A percentile compares a stretch with the other conserved stretches of the same genome.
Conservation (phyloP, 2,329 filamentous ascomycete species). For the Stemphylium beticola region DNA sequence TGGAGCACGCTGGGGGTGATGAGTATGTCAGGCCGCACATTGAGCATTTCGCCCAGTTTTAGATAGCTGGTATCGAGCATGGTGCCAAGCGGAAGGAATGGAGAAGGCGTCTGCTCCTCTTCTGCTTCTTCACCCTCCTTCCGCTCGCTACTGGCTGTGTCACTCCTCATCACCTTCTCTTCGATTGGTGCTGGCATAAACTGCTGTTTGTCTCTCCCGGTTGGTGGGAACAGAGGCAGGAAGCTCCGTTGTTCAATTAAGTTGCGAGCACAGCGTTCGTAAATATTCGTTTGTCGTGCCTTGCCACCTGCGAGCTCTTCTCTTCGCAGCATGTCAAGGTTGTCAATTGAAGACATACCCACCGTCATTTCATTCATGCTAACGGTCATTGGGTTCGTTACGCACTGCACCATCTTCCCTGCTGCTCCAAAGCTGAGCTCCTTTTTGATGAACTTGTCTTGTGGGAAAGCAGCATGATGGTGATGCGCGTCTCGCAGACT, state of each 20-base stretch:
- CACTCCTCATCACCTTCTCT: slow-evolving; percentile 62
- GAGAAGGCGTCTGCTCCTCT: slow-evolving; percentile 56
- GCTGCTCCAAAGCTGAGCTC: slow-evolving; percentile 73
- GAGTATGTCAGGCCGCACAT: slow-evolving; percentile 82
- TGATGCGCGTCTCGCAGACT: slow-evolving; percentile 81
- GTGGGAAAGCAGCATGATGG: slow-evolving; percentile 87
- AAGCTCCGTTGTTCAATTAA: slow-evolving; percentile 91
- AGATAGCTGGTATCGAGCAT: slow-evolving; percentile 83
- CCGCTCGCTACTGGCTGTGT: slow-evolving; percentile 28
- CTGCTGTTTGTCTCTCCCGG: slow-evolving; percentile 71
- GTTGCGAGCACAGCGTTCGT: slow-evolving; percentile 75
- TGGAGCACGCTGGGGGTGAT: slow-evolving; percentile 82
- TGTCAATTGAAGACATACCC: slow-evolving; percentile 82
- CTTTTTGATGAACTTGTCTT: slow-evolving; percentile 70
- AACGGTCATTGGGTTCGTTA: slow-evolving; percentile 90
- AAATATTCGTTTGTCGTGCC: slow-evolving; percentile 63
- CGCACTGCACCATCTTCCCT: slow-evolving; percentile 71
- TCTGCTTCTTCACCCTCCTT: slow-evolving; percentile 51
- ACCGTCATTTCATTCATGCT: slow-evolving; percentile 86
- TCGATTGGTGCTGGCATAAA: slow-evolving; percentile 52
- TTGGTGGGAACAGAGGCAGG: slow-evolving; percentile 85
- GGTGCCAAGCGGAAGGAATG: slow-evolving; percentile 63
- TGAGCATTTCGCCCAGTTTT: slow-evolving; percentile 89
- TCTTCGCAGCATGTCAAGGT: slow-evolving; percentile 78
- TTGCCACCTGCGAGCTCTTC: slow-evolving; percentile 71